These are phyloP conservation scores for Biscutella laevigata DNA, from an alignment of 441 rosid species.

Conservation along the genomic window DNA sequence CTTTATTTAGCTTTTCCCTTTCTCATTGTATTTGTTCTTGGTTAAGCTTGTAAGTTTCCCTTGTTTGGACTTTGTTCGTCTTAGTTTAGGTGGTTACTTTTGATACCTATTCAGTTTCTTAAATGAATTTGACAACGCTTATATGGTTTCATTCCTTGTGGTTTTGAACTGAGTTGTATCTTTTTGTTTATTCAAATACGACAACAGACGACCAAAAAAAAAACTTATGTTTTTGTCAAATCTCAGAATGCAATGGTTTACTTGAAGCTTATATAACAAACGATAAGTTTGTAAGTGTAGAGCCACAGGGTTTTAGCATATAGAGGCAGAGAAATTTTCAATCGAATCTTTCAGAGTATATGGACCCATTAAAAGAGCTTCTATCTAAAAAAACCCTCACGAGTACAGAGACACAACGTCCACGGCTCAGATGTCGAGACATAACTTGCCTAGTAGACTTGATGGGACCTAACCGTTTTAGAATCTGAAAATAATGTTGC, in stretches of 20 bases:
- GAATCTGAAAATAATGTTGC: slow-evolving; percentile 19
- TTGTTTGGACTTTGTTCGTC: too few relatives aligned
- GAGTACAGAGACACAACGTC: slow-evolving; percentile 36
- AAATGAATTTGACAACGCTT: too few relatives aligned
- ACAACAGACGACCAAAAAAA: too few relatives aligned
- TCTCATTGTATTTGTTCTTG: too few relatives aligned
- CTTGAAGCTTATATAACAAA: slow-evolving; percentile 21
- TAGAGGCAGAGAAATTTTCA: slow-evolving; percentile 19
- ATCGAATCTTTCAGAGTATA: slow-evolving; percentile 23
- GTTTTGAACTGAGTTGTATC: too few relatives aligned
- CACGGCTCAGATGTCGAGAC: slow-evolving; percentile 14
- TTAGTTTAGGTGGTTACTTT: too few relatives aligned
- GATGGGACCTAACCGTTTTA: slow-evolving; percentile 33
- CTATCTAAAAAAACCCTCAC: slow-evolving; percentile 27
- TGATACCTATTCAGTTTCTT: too few relatives aligned
- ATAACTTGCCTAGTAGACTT: slow-evolving; percentile 25
- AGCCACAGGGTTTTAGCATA: slow-evolving; percentile 30
- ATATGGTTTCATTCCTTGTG: too few relatives aligned
- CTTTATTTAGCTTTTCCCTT: too few relatives aligned
- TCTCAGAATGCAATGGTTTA: neutral
- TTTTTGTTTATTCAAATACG: too few relatives aligned
- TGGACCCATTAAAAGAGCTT: slow-evolving; percentile 34
- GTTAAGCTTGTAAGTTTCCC: too few relatives aligned
- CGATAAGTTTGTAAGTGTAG: slow-evolving; percentile 25
- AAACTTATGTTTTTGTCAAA: too few relatives aligned